These are phyloP conservation scores for Phytophthora ohioensis DNA, from an alignment of 352 stramenopile genomes.

Conservation along the genomic window DNA sequence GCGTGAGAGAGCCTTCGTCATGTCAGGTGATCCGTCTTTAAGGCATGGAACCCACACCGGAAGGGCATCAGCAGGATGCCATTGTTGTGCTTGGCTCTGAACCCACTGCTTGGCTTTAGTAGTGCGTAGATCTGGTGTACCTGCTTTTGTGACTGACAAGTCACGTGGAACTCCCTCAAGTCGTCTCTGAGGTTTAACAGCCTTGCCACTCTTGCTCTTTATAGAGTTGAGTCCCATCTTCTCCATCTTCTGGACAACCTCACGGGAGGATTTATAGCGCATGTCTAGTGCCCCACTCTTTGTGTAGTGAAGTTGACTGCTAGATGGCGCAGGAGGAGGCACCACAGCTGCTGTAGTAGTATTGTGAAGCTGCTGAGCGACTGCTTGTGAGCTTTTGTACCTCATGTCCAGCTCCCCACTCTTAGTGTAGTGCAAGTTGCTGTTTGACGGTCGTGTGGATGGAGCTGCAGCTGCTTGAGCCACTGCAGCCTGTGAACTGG, in stretches of 20 bases:
- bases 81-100: constrained; percentile 31
- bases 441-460: background rate
- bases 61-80: constrained; percentile 29
- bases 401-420: constrained; percentile 33
- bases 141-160: constrained; percentile 37
- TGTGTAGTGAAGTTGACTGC: constrained; percentile 25
- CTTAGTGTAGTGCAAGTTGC: constrained; percentile 40
- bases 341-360: background rate
- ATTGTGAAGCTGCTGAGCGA: constrained; percentile 21
- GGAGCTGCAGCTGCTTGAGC: constrained; percentile 15
- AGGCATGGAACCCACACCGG: constrained; percentile 37
- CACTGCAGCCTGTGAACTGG: constrained; percentile 29
- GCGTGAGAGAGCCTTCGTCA: constrained; percentile 34
- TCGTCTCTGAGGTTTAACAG: constrained; percentile 14
- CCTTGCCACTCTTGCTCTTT: constrained; percentile 7
- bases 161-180: constrained; percentile 19
- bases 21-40: constrained; percentile 44
- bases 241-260: constrained; percentile 34
- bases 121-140: constrained; percentile 36
- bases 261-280: constrained; percentile 36
- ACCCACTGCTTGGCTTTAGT: constrained; percentile 38
- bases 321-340: constrained; percentile 13
- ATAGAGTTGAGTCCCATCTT: constrained; percentile 21
- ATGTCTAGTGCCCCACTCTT: constrained; percentile 38
- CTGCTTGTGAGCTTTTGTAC: constrained; percentile 33